Evolutionary conservation across 345 rosid species (phyloP), one percentile per base, ranked within the genome.

Genomic region (Rhodomyrtus tomentosa): DNA sequence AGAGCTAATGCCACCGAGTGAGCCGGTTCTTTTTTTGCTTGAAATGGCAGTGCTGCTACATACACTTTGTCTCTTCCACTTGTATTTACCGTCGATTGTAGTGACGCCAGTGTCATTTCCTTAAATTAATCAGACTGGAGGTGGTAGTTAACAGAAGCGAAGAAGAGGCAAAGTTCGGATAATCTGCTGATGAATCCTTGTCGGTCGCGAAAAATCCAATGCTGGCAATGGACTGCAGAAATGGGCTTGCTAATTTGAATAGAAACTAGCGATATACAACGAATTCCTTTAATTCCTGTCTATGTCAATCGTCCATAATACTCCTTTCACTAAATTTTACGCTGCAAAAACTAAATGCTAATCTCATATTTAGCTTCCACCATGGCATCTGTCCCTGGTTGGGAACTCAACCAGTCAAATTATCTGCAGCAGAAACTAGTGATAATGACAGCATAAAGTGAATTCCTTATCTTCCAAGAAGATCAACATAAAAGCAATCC

Each of bases 21-120:
- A 12, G 92, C 86, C 5, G 93, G 92, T 54, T 96, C 96, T 54
- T 83, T 86, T 5, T 91, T 59, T 36, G 94, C 95, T 88, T 84
- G 87, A 3, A 93, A 86, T 25, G 96, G 91, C 52, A 93, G 88
- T 2, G 96, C 84, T 11, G 93, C 93, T n/a, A 92, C 95, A 72
- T 92, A 93, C 24, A 93, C 88, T 48, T 92, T 88, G 52, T 92
- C 98, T 85, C 89, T 85, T 49, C 87, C 29, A 16, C 62, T 81
- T 16, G 84, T 68, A 5, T 81, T 84, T 32, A 84, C 48, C n/a
- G 81, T 51, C 22, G 88, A 51, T 73, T 51, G 87, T 22, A 85
- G 68, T 24, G 88, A 49, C 27, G 62, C 56, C 42, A 89, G 84
- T 10, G 90, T 85, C 91, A 88, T 68, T 36, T 68, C 8, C 1